These are phyloP conservation scores for Stygiomarasmius scandens DNA, from an alignment of 1,284 basidiomycete species.

Conservation along the genomic window DNA sequence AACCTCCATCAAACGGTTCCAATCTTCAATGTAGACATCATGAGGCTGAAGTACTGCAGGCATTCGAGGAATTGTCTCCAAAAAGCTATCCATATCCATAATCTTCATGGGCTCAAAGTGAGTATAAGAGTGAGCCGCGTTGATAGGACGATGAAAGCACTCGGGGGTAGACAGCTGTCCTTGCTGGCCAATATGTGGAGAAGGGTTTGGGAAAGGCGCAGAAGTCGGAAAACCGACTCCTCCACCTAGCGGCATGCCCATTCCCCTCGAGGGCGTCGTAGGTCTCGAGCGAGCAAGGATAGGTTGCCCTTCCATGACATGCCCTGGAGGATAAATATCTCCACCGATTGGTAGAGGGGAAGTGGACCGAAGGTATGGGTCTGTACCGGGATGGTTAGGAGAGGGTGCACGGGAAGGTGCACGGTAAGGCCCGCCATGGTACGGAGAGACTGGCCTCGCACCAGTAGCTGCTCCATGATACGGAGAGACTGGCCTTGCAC, in stretches of 20 bases:
- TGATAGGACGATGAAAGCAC: conserved; percentile 70
- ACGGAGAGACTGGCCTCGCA: conserved; percentile 29
- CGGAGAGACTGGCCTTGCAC: conserved; percentile 28
- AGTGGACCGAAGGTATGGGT: conserved; percentile 35
- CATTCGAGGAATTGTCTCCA: conserved; percentile 66
- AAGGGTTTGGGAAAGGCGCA: conserved; percentile 34
- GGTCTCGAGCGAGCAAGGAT: conserved; percentile 34
- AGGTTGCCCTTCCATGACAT: conserved; percentile 55
- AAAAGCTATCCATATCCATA: conserved; percentile 73
- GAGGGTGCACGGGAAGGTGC: conserved; percentile 22
- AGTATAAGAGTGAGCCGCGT: conserved; percentile 65
- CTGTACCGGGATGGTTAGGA: conserved; percentile 9
- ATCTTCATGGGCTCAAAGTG: conserved; percentile 72
- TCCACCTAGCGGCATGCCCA: not conserved
- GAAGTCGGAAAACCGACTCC: conserved; percentile 8
- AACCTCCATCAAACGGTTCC: conserved; percentile 76
- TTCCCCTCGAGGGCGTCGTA: conserved; percentile 5
- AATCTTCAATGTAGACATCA: conserved; percentile 75
- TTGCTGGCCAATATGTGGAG: conserved; percentile 25
- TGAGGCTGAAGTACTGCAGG: conserved; percentile 72
- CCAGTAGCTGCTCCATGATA: conserved; percentile 31
- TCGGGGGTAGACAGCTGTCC: conserved; percentile 63
- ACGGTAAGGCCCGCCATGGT: conserved; percentile 29
- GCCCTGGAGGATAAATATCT: conserved; percentile 53
- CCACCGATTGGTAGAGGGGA: conserved; percentile 35